Evolutionary conservation across 768 basidiomycete species (phyloP), one percentile per base, ranked within the genome.

Genomic region (Lenzites betulinus): DNA sequence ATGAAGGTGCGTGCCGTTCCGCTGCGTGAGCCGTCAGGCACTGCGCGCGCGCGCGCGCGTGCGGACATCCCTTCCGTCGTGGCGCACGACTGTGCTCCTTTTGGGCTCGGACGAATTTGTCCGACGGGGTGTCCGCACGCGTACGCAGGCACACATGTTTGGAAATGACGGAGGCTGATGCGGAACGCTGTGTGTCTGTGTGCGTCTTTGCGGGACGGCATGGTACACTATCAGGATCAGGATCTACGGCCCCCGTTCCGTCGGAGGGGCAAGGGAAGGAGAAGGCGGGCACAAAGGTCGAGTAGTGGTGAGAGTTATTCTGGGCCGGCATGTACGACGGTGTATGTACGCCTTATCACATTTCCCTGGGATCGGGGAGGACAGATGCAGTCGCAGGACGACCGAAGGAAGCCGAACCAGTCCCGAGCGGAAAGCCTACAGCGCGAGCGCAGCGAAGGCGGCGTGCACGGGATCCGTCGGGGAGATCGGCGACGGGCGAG

Each of bases 1-100:
- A 30, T 13, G 74, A 60, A 44, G 65, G 83, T 83, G 64, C 74
- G 61, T 62, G 50, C 39, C 56, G 38, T 22, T 54, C 44, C 25
- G 9, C 30, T 33, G 25, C 7, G n/a, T n/a, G n/a, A n/a, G n/a
- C n/a, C n/a, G n/a, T n/a, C n/a, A n/a, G n/a, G n/a, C n/a, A n/a
- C n/a, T n/a, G n/a, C n/a, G n/a, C n/a, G 35, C 35, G 26, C 12
- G n/a, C 43, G 39, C 55, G 38, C 9, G 35, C 43, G 42, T 23
- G 38, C 11, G 30, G 30, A 33, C 30, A 11, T 11, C 11, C 11
- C 49, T n/a, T 54, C 56, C 46, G 56, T 58, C 16, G 46, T 48
- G 54, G 46, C 35, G 35, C 44, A 20, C 18, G n/a, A 30, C n/a
- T 25, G 30, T 38, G 50, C 28, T 16, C 22, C 15, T 30, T 36